Conservation (phyloP, 805 yeast species). For the Torulaspora gathmanii region DNA sequence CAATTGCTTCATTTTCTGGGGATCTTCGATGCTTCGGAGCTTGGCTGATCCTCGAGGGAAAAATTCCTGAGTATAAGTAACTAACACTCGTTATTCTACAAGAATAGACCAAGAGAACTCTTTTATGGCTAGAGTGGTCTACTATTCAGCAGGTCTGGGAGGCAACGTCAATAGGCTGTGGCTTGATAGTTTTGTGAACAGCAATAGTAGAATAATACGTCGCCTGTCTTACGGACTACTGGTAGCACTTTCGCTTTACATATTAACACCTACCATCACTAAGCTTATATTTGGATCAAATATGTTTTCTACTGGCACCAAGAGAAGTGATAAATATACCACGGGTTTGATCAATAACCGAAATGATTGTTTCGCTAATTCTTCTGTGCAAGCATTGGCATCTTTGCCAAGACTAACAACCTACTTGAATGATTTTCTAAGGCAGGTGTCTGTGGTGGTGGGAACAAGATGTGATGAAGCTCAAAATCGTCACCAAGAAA, state of each 20-base stretch:
- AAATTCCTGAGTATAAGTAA: background rate
- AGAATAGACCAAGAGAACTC: background rate
- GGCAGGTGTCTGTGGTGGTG: conserved; percentile 19
- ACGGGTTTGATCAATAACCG: conserved; percentile 79
- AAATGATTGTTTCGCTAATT: conserved; percentile 90
- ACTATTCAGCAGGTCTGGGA: conserved; percentile 8
- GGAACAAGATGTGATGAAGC: conserved; percentile 12
- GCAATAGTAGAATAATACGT: conserved; percentile 13
- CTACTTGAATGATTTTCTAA: conserved; percentile 44
- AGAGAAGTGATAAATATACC: conserved; percentile 66
- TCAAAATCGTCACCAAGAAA: conserved; percentile 3
- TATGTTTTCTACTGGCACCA: conserved; percentile 30
- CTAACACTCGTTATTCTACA: background rate
- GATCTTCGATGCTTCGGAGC: background rate
- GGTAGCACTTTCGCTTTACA: conserved; percentile 19
- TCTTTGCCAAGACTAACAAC: conserved; percentile 54
- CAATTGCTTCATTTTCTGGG: background rate
- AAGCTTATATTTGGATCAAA: conserved; percentile 12
- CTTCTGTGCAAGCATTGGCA: conserved; percentile 75
- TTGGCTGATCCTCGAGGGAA: background rate
- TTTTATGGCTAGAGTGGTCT: conserved; percentile 11
- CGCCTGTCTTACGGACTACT: conserved; percentile 3
- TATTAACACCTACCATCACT: conserved; percentile 18
- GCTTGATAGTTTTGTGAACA: conserved; percentile 18
- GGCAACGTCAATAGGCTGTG: conserved; percentile 19